Base-by-base conservation (phyloP, 208 protist species). In the Zelonia costaricensis region DNA sequence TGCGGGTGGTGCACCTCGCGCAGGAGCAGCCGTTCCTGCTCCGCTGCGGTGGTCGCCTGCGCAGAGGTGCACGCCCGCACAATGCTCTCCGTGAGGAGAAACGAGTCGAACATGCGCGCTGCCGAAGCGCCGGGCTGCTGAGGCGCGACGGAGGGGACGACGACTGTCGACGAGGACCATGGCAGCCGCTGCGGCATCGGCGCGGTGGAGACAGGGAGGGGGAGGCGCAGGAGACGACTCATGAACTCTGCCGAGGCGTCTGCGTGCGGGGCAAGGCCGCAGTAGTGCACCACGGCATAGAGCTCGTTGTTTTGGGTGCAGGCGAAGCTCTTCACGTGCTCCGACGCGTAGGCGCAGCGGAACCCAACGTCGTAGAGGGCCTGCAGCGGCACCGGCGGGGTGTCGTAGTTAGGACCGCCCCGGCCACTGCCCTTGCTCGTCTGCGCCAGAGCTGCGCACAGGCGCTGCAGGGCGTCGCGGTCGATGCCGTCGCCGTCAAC, bases 191-290 rank as follows among this genome's bases (percentile, higher is more conserved):
- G 25, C 13, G 12, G 20, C 27, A 66, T 55, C 20, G 69, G 18
- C 13, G 70, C 42, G 39, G 65, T 54, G 9, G 70, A 72, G 22
- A 38, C 39, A 13, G 55, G 45, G 16, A 68, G 25, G 38, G 18
- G 52, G 22, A 62, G 48, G 6, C 75, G 67, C 25, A 91, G 69
- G 45, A 94, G 72, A 4, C 67, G 35, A 7, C 67, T 44, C 76
- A 94, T 83, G 23, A 92, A 84, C 51, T 69, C 51, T 4, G 77
- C 73, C 35, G 69, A 76, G 22, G 70, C 73, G 30, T 95, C 85
- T 1, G 61, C 77, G 66, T 95, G 88, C 51, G 88, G 74, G 12
- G 88, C 71, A 7, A 91, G 69, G 38, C 81, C 88, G 51, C 69
- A 83, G 59, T 76, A 81, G 31, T 69, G 68, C 46, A 77, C 66